These are phyloP conservation scores for Cercospora zeae-maydis DNA, from an alignment of 2,329 filamentous ascomycete species.

Conservation along the genomic window DNA sequence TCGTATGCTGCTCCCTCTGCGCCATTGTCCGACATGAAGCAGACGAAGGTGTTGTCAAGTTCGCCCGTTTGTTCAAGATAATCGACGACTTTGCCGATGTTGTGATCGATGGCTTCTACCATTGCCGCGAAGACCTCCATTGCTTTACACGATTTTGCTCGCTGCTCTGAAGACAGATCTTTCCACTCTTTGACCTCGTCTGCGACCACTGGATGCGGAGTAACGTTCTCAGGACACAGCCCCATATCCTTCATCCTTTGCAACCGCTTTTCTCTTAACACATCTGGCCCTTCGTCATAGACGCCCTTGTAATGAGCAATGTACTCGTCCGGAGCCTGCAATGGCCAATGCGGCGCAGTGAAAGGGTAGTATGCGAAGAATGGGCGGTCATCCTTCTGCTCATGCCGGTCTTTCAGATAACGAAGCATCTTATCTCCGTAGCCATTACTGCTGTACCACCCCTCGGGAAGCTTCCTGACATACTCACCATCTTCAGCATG, in stretches of 20 bases:
- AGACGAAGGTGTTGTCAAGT: constrained; percentile 61
- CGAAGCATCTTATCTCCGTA: constrained; percentile 41
- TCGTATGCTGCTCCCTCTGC: constrained; percentile 59
- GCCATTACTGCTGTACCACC: constrained; percentile 41
- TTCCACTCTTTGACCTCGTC: constrained; percentile 50
- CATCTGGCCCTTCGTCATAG: constrained; percentile 60
- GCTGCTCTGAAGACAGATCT: constrained; percentile 47
- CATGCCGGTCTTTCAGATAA: constrained; percentile 38
- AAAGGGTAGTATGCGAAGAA: constrained; percentile 62
- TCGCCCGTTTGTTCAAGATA: constrained; percentile 56
- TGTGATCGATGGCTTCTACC: constrained; percentile 60
- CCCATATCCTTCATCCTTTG: constrained; percentile 56
- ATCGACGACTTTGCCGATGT: constrained; percentile 58
- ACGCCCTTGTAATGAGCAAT: constrained; percentile 57
- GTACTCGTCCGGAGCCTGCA: constrained; percentile 56
- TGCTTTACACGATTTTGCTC: constrained; percentile 48
- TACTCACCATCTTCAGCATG: constrained; percentile 42
- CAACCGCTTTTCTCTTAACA: constrained; percentile 52
- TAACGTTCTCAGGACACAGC: constrained; percentile 51
- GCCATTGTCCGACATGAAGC: constrained; percentile 63
- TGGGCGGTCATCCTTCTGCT: constrained; percentile 41
- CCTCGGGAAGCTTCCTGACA: constrained; percentile 38
- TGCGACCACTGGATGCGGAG: constrained; percentile 51
- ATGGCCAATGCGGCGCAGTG: constrained; percentile 61
- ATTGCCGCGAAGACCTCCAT: constrained; percentile 64